Percentiles rank a stretch among this genome's conserved stretches.
Conservation (phyloP, 2,329 filamentous ascomycete genomes). For the Talaromyces sp. region DNA sequence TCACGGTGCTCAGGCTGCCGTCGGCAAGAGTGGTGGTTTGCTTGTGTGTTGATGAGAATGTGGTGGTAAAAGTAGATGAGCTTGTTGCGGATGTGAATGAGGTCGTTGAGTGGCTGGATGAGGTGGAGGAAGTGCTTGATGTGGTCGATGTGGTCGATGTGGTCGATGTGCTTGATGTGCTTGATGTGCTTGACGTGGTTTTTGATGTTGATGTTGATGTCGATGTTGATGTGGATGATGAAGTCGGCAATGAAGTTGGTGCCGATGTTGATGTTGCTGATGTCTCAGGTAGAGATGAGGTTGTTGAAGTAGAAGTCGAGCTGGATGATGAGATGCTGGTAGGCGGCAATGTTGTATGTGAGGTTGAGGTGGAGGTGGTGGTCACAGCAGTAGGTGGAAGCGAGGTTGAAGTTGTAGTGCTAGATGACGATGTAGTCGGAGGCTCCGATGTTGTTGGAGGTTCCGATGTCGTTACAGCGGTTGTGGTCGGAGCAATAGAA, state of each 20-base stretch:
- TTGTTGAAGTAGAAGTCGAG: neutral
- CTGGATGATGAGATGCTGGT: neutral
- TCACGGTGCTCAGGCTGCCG: conserved; percentile 40
- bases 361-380: neutral
- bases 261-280: no score
- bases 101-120: conserved; percentile 6
- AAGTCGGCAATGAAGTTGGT: neutral
- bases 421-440: neutral
- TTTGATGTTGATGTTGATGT: neutral
- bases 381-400: neutral
- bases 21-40: conserved; percentile 39
- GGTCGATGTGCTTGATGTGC: neutral
- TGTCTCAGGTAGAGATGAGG: neutral
- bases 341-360: neutral
- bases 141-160: neutral
- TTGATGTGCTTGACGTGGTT: neutral
- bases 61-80: conserved; percentile 19
- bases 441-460: neutral
- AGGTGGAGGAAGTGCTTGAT: conserved; percentile 12
- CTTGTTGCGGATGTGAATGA: conserved; percentile 17
- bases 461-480: neutral
- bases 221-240: neutral
- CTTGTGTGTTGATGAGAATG: conserved; percentile 35
- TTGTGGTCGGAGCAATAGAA: neutral
- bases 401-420: neutral